A percentile compares a stretch with the other conserved stretches of the same genome.
phyloP scores from a whole-genome alignment of 768 basidiomycete genomes.

The Boletus bicolor region DNA sequence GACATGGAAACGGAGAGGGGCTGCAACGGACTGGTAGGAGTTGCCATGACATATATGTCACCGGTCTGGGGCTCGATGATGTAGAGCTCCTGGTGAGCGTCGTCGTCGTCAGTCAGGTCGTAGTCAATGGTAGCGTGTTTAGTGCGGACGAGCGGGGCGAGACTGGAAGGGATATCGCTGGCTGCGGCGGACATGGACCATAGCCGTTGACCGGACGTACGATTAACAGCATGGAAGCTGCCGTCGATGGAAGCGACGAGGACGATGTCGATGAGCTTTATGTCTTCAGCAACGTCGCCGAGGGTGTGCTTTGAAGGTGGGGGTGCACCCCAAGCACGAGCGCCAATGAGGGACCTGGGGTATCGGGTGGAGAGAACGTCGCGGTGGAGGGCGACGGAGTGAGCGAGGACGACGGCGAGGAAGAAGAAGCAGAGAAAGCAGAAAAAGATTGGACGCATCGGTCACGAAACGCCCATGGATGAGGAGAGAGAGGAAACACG shows the following conservation, averaged over 20 bases:
- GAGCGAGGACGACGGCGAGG: slow-evolving; percentile 31
- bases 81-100: slow-evolving; percentile 66
- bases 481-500: neutral
- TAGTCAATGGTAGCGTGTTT: slow-evolving; percentile 56
- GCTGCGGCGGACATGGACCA: slow-evolving; percentile 84
- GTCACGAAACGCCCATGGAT: slow-evolving; percentile 31
- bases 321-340: slow-evolving; percentile 16
- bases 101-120: slow-evolving; percentile 53
- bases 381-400: slow-evolving; percentile 30
- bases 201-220: slow-evolving; percentile 73
- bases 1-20: slow-evolving; percentile 90
- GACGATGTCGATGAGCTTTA: slow-evolving; percentile 75
- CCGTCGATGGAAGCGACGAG: slow-evolving; percentile 94
- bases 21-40: slow-evolving; percentile 67
- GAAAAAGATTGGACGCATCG: slow-evolving; percentile 34
- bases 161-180: slow-evolving; percentile 45
- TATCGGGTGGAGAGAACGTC: slow-evolving; percentile 27
- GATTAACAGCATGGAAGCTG: slow-evolving; percentile 88
- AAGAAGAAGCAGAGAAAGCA: slow-evolving; percentile 24
- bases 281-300: slow-evolving; percentile 35
- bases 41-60: slow-evolving; percentile 83
- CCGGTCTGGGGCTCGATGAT: slow-evolving; percentile 95
- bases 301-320: slow-evolving; percentile 6
- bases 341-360: slow-evolving; percentile 16
- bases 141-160: slow-evolving; percentile 74